Percentiles rank a stretch among this genome's conserved stretches.
Evolutionary conservation across 2,329 filamentous ascomycete genomes (phyloP).

Genomic region (Botrytis elliptica): DNA sequence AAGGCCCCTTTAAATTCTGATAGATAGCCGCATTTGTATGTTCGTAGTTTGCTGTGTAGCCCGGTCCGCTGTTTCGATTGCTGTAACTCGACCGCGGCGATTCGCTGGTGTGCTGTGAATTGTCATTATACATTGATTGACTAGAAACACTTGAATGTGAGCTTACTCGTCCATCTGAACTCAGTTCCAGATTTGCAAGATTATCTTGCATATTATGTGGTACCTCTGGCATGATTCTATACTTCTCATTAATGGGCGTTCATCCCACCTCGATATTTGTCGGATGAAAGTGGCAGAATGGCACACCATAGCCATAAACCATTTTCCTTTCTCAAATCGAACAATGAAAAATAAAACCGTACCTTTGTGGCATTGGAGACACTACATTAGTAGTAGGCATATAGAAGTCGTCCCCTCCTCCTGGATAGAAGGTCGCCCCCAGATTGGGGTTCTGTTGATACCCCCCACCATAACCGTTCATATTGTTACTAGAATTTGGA

Average conservation of each 20-base stretch:
- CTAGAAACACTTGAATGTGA: slow-evolving; percentile 29
- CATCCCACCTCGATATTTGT: neutral
- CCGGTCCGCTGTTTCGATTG: slow-evolving; percentile 27
- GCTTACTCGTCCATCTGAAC: slow-evolving; percentile 50
- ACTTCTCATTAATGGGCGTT: slow-evolving; percentile 19
- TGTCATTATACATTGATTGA: slow-evolving; percentile 31
- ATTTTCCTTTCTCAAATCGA: neutral
- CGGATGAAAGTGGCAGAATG: slow-evolving; percentile 1
- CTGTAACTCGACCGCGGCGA: slow-evolving; percentile 21
- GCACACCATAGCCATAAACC: neutral
- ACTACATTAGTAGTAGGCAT: slow-evolving; percentile 59
- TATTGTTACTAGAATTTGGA: slow-evolving; percentile 17
- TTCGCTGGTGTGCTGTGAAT: slow-evolving; percentile 23
- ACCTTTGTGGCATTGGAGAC: slow-evolving; percentile 70
- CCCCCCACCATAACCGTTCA: slow-evolving; percentile 22
- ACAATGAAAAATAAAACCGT: slow-evolving; percentile 25
- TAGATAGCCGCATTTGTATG: slow-evolving; percentile 40
- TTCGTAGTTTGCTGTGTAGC: slow-evolving; percentile 37
- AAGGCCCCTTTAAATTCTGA: slow-evolving; percentile 36
- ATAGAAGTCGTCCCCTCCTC: slow-evolving; percentile 66
- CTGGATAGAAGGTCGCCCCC: slow-evolving; percentile 66
- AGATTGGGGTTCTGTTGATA: slow-evolving; percentile 39
- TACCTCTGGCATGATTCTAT: slow-evolving; percentile 89
- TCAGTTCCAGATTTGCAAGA: slow-evolving; percentile 84
- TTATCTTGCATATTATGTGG: slow-evolving; percentile 96